These are phyloP conservation scores for Chaetomiaceae sp. DNA, from an alignment of 2,329 filamentous ascomycete species.

Conservation along the genomic window DNA sequence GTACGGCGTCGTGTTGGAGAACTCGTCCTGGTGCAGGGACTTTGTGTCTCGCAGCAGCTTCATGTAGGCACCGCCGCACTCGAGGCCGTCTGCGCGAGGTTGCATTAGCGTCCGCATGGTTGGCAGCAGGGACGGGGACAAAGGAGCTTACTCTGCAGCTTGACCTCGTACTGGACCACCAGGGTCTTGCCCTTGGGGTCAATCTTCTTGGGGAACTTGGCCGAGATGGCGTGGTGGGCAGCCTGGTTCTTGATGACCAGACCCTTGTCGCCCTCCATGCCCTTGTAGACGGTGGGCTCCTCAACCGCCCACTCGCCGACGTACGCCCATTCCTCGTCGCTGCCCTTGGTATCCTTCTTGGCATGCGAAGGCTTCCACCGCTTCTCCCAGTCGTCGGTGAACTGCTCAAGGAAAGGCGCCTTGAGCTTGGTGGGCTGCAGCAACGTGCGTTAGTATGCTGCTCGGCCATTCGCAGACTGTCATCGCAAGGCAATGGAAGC, in stretches of 20 bases:
- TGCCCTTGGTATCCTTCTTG: constrained; percentile 77
- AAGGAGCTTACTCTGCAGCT: constrained; percentile 85
- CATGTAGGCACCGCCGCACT: constrained; percentile 97
- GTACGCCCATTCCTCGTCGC: constrained; percentile 85
- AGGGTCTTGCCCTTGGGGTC: constrained; percentile 97
- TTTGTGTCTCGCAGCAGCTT: constrained; percentile 98
- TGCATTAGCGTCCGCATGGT: constrained; percentile 1
- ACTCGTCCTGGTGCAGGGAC: constrained; percentile 94
- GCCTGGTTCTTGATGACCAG: constrained; percentile 97
- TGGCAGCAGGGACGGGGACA: not conserved
- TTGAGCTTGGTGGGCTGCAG: constrained; percentile 78
- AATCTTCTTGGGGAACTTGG: constrained; percentile 95
- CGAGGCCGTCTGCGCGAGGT: constrained; percentile 67
- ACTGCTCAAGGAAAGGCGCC: constrained; percentile 96
- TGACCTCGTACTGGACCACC: constrained; percentile 98
- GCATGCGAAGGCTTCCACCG: constrained; percentile 94
- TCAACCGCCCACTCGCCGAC: constrained; percentile 96
- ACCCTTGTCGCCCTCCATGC: constrained; percentile 91
- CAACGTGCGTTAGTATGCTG: constrained; percentile 14
- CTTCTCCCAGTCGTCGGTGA: constrained; percentile 91
- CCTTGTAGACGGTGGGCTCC: constrained; percentile 85
- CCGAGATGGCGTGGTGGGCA: constrained; percentile 97
- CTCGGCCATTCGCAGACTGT: not conserved
- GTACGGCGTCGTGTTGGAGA: constrained; percentile 94
- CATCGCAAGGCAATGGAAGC: not conserved